Conservation (phyloP, 495 filamentous ascomycete genomes). For the Trichoderma reesei region DNA sequence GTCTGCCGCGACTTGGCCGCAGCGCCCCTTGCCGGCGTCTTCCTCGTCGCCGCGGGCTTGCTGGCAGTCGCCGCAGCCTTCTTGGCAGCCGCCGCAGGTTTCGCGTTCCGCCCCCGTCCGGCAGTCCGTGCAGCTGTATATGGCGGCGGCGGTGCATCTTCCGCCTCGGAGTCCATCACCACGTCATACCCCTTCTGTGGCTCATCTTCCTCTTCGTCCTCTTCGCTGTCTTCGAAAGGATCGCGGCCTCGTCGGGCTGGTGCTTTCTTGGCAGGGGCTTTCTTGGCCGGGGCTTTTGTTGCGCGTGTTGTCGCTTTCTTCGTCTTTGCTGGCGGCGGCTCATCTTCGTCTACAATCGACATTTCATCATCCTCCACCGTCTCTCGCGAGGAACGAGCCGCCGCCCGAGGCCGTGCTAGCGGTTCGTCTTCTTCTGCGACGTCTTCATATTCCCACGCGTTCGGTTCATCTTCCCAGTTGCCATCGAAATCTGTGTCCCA, state of each 20-base stretch:
- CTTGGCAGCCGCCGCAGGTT: slow-evolving; percentile 23
- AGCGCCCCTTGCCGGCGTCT: slow-evolving; percentile 30
- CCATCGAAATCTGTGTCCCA: slow-evolving; percentile 89
- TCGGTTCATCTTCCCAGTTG: slow-evolving; percentile 69
- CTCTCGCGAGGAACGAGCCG: slow-evolving; percentile 16
- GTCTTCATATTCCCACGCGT: slow-evolving; percentile 46
- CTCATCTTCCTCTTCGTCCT: slow-evolving; percentile 47
- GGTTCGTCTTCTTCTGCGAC: slow-evolving; percentile 39
- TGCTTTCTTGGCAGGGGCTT: slow-evolving; percentile 27
- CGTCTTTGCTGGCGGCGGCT: slow-evolving; percentile 18
- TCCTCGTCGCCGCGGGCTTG: slow-evolving; percentile 21
- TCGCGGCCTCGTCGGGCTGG: slow-evolving; percentile 30
- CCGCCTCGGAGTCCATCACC: slow-evolving; percentile 54
- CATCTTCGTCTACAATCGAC: slow-evolving; percentile 25
- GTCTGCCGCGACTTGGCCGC: slow-evolving; percentile 46
- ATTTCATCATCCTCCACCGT: slow-evolving; percentile 31
- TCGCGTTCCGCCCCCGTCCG: slow-evolving; percentile 17
- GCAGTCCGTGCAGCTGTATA: background rate
- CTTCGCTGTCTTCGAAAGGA: slow-evolving; percentile 39
- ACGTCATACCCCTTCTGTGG: slow-evolving; percentile 49
- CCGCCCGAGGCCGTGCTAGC: slow-evolving; percentile 24
- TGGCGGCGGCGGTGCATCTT: slow-evolving; percentile 22
- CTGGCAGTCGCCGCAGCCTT: slow-evolving; percentile 23
- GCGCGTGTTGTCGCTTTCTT: slow-evolving; percentile 31
- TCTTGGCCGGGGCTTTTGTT: slow-evolving; percentile 34